Percentiles rank a stretch among this genome's conserved stretches.
These are phyloP conservation scores for Tricholoma saponaceum DNA, from an alignment of 768 basidiomycete species.

Conservation along the genomic window DNA sequence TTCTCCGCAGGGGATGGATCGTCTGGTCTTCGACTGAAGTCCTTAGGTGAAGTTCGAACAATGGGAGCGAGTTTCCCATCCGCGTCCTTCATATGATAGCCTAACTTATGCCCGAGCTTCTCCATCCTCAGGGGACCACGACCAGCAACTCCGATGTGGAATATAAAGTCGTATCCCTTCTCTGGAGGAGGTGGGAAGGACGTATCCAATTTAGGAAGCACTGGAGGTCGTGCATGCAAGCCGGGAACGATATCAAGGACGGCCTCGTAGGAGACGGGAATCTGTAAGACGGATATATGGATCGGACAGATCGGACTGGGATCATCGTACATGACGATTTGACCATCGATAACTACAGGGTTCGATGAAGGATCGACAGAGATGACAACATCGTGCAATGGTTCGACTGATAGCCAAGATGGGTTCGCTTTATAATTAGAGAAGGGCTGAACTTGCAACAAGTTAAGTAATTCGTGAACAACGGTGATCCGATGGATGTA, in stretches of 20 bases:
- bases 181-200: constrained; percentile 35
- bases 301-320: constrained; percentile 33
- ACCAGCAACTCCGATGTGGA: constrained; percentile 67
- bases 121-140: constrained; percentile 63
- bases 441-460: constrained; percentile 43
- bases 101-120: constrained; percentile 59
- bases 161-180: constrained; percentile 62
- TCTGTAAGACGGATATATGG: constrained; percentile 53
- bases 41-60: constrained; percentile 36
- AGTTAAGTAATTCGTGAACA: constrained; percentile 8
- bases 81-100: constrained; percentile 68
- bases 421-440: constrained; percentile 55
- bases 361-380: constrained; percentile 31
- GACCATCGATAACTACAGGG: constrained; percentile 20
- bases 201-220: constrained; percentile 31
- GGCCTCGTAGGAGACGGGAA: constrained; percentile 57
- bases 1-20: constrained; percentile 31
- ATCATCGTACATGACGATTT: constrained; percentile 13
- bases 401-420: constrained; percentile 67
- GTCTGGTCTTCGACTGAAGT: constrained; percentile 35
- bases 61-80: constrained; percentile 52
- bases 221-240: constrained; percentile 58
- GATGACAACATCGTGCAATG: constrained; percentile 55
- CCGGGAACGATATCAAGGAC: constrained; percentile 53
- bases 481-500: constrained; percentile 11